These are phyloP conservation scores for Vinca minor DNA, from an alignment of 257 asterid species.

Conservation along the genomic window DNA sequence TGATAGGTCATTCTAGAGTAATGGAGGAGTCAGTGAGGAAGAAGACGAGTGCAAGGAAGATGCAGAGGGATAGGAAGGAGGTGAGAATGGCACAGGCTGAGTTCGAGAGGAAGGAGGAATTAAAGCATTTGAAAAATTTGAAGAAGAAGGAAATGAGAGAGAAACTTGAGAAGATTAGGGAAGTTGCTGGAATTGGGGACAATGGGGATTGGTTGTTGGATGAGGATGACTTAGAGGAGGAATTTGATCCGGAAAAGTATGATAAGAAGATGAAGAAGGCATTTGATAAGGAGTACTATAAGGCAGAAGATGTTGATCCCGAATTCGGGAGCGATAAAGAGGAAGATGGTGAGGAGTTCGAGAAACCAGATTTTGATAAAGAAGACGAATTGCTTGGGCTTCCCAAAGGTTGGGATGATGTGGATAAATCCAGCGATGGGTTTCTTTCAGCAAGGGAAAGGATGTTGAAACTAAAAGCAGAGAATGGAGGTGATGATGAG, in stretches of 20 bases:
- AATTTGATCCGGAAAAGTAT: constrained; percentile 62
- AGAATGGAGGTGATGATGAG: constrained; percentile 22
- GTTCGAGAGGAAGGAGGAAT: constrained; percentile 62
- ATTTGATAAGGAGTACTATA: constrained; percentile 55
- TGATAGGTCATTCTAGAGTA: constrained; percentile 56
- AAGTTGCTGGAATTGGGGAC: constrained; percentile 58
- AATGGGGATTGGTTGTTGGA: constrained; percentile 39
- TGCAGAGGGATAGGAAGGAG: constrained; percentile 80
- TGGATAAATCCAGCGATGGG: constrained; percentile 32
- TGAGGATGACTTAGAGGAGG: constrained; percentile 62
- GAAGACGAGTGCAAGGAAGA: constrained; percentile 52
- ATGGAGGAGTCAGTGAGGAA: constrained; percentile 90
- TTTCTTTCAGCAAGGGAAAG: constrained; percentile 44
- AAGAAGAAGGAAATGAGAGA: constrained; percentile 76
- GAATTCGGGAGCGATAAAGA: not conserved
- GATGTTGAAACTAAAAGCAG: constrained; percentile 28
- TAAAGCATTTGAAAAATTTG: constrained; percentile 75
- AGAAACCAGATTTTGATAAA: constrained; percentile 71
- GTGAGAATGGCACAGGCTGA: constrained; percentile 61
- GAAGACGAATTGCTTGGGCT: constrained; percentile 88
- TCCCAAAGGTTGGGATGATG: constrained; percentile 55
- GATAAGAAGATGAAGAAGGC: constrained; percentile 71
- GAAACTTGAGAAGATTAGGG: constrained; percentile 70
- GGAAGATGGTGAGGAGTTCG: constrained; percentile 17
- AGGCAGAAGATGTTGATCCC: constrained; percentile 44